A percentile compares a stretch with the other conserved stretches of the same genome.
These are phyloP conservation scores for Juncus effusus DNA, from an alignment of 176 grass and related monocot species.

Conservation along the genomic window DNA sequence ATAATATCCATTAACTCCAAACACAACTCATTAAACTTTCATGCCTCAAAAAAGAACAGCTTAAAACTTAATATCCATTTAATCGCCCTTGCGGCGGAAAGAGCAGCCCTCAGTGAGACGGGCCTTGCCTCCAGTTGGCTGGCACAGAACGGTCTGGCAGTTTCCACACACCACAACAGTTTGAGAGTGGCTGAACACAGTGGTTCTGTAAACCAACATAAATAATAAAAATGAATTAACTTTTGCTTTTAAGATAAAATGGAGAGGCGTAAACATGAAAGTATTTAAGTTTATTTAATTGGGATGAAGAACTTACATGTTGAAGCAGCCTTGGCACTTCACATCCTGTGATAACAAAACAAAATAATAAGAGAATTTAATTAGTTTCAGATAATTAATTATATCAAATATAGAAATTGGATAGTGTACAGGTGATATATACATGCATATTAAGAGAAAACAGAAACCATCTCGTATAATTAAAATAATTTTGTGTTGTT, in stretches of 20 bases:
- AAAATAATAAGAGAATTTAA: not conserved
- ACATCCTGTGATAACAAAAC: slow-evolving; percentile 46
- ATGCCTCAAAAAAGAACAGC: too few relatives aligned
- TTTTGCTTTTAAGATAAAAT: not conserved
- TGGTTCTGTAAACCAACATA: slow-evolving; percentile 39
- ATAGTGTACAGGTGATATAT: too few relatives aligned
- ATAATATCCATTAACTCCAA: too few relatives aligned
- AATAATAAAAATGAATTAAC: not conserved
- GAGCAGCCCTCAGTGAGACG: slow-evolving; percentile 72
- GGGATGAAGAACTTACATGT: slow-evolving; percentile 40
- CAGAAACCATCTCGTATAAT: too few relatives aligned
- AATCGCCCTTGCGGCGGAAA: slow-evolving; percentile 68
- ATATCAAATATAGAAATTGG: too few relatives aligned
- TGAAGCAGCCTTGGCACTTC: slow-evolving; percentile 70
- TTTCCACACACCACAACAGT: slow-evolving; percentile 61
- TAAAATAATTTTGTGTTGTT: too few relatives aligned
- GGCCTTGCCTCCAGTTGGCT: slow-evolving; percentile 65
- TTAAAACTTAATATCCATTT: not conserved
- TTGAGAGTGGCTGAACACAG: slow-evolving; percentile 73
- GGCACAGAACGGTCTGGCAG: slow-evolving; percentile 65
- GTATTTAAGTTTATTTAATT: not conserved
- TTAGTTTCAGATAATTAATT: too few relatives aligned
- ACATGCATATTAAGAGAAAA: too few relatives aligned
- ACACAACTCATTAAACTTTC: too few relatives aligned
- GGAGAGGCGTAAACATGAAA: not conserved